Conservation (phyloP, 306 rosid genomes). For the Vigna trinervia region DNA sequence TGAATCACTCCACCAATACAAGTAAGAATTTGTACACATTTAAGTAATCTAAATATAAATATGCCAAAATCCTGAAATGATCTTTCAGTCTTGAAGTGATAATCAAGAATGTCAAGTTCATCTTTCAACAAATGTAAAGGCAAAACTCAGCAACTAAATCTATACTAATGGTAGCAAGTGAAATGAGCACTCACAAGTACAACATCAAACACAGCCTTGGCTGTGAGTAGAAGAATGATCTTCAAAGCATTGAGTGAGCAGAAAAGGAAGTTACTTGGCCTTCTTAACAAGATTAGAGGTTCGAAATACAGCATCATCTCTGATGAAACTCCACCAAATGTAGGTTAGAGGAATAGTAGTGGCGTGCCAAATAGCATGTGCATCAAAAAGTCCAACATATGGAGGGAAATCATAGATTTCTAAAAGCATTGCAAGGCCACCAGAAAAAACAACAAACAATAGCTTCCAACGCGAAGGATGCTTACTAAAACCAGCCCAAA, state of each 20-base stretch:
- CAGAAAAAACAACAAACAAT: conserved; percentile 70
- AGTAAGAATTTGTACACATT: conserved; percentile 3
- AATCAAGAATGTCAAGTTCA: conserved; percentile 10
- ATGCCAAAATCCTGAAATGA: conserved; percentile 17
- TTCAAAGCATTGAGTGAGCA: background rate
- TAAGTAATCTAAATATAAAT: conserved; percentile 25
- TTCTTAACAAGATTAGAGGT: conserved; percentile 63
- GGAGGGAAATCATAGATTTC: conserved; percentile 86
- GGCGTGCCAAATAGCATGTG: conserved; percentile 90
- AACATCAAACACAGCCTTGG: conserved; percentile 11
- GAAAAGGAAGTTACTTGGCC: conserved; percentile 58
- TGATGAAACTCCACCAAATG: conserved; percentile 89
- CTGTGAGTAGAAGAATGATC: conserved; percentile 12
- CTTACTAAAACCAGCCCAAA: conserved; percentile 64
- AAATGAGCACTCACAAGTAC: conserved; percentile 35
- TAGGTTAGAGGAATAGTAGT: conserved; percentile 77
- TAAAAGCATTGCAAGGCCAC: conserved; percentile 79
- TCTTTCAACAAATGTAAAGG: conserved; percentile 16
- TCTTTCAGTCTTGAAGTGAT: conserved; percentile 33
- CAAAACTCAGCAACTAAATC: conserved; percentile 22
- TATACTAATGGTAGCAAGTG: conserved; percentile 17
- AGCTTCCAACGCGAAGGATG: conserved; percentile 84
- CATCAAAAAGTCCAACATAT: conserved; percentile 66
- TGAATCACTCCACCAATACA: background rate
- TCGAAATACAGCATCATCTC: conserved; percentile 71